Base-by-base conservation (phyloP, 2,329 filamentous ascomycete genomes). In the Purpureocillium lavendulum region DNA sequence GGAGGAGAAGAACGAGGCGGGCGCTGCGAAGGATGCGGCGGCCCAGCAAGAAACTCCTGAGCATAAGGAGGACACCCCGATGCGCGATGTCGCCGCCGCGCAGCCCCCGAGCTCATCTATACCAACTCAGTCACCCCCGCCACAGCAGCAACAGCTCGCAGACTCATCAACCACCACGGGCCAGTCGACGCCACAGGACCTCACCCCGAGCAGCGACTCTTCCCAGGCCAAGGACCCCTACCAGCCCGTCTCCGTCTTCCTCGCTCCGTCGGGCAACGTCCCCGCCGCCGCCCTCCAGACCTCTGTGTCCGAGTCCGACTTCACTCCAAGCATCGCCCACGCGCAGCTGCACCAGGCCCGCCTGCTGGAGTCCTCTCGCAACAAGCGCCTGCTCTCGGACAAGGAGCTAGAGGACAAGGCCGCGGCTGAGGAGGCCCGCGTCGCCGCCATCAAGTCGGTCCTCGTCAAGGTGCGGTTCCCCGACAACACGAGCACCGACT, bases 391-490 rank as follows among this genome's bases (percentile, higher is more conserved):
- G 1, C 77, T 77, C 6, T 94, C 87, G 1, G 88, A 97, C 60
- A 78, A 77, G 28, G 90, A 97, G 56, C 68, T 94, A 10, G 82
- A 80, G 29, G 80, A 81, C 17, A 78, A 80, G 47, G 80, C 79
- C 28, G 69, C 75, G 5, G 80, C 76, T 16, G 78, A 82, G 38
- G 74, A 76, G 35, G 78, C 80, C 24, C 81, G 71, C 46, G 66
- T 88, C 2, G 73, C 80, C 5, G 71, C 75, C 5, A 71, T 89
- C 44, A 77, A 75, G 37, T 75, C 77, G 26, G 75, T 94, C 26
- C 73, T 78, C 21, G 71, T 97, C 46, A 87, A 85, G 47, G 75
- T 96, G 36, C 83, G 89, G 18, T 89, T 96, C 50, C 90, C 90
- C 0, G 89, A 97, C 56, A 85, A 89, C 50, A 84, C 80, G 41